Evolutionary conservation across 495 filamentous ascomycete species (phyloP).

Genomic region (Aspergillus cavernicola): DNA sequence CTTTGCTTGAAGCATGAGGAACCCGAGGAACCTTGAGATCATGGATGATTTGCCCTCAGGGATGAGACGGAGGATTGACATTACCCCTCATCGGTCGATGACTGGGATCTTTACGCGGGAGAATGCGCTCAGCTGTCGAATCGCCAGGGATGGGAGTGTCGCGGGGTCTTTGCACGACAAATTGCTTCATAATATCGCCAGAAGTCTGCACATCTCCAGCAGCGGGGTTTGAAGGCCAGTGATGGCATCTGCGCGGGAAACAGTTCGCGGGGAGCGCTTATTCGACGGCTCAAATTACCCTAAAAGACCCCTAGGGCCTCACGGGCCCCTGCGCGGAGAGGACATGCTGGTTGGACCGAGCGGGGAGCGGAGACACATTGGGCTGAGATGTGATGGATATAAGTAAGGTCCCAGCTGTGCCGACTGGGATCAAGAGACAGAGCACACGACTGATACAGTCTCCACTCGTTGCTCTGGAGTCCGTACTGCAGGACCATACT

Average conservation of each 20-base stretch:
- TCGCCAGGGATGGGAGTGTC: not conserved
- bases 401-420: not conserved
- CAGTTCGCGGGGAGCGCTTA: constrained; percentile 18
- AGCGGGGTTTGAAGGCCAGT: constrained; percentile 1
- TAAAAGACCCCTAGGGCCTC: constrained; percentile 13
- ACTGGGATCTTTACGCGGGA: not conserved
- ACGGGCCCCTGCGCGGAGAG: constrained; percentile 14
- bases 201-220: not conserved
- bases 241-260: constrained; percentile 14
- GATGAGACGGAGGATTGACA: not conserved
- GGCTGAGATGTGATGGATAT: not conserved
- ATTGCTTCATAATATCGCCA: not conserved
- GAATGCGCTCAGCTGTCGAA: not conserved
- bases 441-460: too few relatives aligned
- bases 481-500: constrained; percentile 16
- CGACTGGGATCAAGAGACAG: not conserved
- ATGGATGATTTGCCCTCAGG: not conserved
- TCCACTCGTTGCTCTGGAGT: too few relatives aligned
- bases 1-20: not conserved
- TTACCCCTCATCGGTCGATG: not conserved
- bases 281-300: constrained; percentile 16
- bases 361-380: constrained; percentile 7
- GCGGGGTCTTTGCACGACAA: not conserved
- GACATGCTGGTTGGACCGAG: constrained; percentile 6
- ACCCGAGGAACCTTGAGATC: too few relatives aligned